phyloP scores from a whole-genome alignment of 2,329 filamentous ascomycete genomes.

The Erysiphe pulchra region DNA sequence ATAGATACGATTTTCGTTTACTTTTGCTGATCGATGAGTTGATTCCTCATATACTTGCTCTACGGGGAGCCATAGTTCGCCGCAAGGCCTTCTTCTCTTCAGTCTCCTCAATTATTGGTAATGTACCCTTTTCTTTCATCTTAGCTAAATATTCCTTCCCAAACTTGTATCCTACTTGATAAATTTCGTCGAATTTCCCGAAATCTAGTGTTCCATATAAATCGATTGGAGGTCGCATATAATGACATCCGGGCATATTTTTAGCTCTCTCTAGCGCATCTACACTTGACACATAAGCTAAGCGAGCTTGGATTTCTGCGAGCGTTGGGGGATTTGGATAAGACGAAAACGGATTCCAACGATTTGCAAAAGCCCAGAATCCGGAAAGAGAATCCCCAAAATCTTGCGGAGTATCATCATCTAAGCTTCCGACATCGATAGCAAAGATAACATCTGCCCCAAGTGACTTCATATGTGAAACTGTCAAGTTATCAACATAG shows the following conservation, averaged over 20 bases:
- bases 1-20: too few relatives aligned
- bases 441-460: slow-evolving; percentile 90
- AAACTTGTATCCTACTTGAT: slow-evolving; percentile 64
- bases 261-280: slow-evolving; percentile 89
- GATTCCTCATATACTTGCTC: slow-evolving; percentile 41
- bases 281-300: slow-evolving; percentile 86
- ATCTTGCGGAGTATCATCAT: slow-evolving; percentile 73
- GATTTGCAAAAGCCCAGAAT: slow-evolving; percentile 81
- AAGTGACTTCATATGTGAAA: slow-evolving; percentile 86
- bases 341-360: slow-evolving; percentile 86
- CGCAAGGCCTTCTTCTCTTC: slow-evolving; percentile 54
- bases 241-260: slow-evolving; percentile 68
- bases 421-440: slow-evolving; percentile 75
- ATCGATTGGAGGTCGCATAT: slow-evolving; percentile 91
- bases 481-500: slow-evolving; percentile 91
- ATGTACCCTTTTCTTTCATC: slow-evolving; percentile 50
- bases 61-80: slow-evolving; percentile 53
- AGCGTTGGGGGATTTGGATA: slow-evolving; percentile 82
- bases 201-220: slow-evolving; percentile 87
- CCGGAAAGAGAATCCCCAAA: slow-evolving; percentile 90
- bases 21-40: neutral
- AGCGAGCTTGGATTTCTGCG: slow-evolving; percentile 79
- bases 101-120: slow-evolving; percentile 44
- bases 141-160: slow-evolving; percentile 57
- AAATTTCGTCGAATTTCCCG: slow-evolving; percentile 93